These are phyloP conservation scores for Coriolopsis trogii DNA, from an alignment of 1,284 basidiomycete genomes.

Conservation along the genomic window DNA sequence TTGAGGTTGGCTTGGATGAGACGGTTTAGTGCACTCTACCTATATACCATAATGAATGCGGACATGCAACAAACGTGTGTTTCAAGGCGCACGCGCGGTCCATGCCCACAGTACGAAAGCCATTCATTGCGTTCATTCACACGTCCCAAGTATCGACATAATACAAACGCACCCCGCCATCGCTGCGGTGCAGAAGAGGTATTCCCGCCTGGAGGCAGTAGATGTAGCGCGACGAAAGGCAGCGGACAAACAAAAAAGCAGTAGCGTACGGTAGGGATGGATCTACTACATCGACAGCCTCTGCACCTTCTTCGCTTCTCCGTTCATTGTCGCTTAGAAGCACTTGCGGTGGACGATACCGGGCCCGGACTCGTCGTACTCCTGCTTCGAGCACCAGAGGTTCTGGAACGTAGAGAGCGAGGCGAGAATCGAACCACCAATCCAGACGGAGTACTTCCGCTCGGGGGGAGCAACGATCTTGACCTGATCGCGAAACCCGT, in stretches of 20 bases:
- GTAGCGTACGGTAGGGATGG: constrained; percentile 33
- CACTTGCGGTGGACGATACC: constrained; percentile 82
- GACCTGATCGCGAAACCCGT: constrained; percentile 56
- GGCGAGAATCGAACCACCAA: constrained; percentile 97
- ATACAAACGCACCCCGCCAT: constrained; percentile 25
- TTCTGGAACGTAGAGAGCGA: constrained; percentile 97
- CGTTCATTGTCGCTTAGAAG: constrained; percentile 22
- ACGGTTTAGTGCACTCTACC: constrained; percentile 7
- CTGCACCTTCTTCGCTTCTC: constrained; percentile 30
- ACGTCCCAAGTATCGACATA: constrained; percentile 24
- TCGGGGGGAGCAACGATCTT: constrained; percentile 94
- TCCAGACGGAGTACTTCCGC: constrained; percentile 97
- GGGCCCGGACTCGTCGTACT: constrained; percentile 88
- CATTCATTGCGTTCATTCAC: constrained; percentile 24
- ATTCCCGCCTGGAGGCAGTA: constrained; percentile 11
- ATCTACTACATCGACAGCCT: constrained; percentile 33
- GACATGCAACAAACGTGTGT: not conserved
- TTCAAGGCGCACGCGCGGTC: not conserved
- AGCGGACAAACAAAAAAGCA: constrained; percentile 24
- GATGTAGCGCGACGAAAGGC: constrained; percentile 16
- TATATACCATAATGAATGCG: constrained; percentile 21
- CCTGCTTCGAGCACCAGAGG: constrained; percentile 91
- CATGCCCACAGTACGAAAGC: not conserved
- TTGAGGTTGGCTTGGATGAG: not conserved
- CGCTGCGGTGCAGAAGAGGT: constrained; percentile 17